Base-by-base conservation (phyloP, 177 flowering plant species). In the Tripterygium wilfordii region DNA sequence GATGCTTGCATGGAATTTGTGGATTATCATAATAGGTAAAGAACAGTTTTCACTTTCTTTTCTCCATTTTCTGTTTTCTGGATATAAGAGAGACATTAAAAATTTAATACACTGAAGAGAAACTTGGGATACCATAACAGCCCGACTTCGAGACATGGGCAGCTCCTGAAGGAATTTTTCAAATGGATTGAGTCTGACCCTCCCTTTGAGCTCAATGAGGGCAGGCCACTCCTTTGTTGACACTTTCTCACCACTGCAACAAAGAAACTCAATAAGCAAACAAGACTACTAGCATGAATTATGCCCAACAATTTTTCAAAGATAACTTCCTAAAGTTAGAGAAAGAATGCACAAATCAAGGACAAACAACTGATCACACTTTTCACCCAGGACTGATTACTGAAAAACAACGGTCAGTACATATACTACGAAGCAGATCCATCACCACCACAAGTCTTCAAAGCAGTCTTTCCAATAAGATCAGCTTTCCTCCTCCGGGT, bases 111-210 rank as follows among this genome's bases (percentile, higher is more conserved):
- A 45, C 42, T 15, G 20, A 29, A 62, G 62, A 27, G 10, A 42
- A 60, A 35, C 47, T 54, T 28, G 24, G 45, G 16, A 54, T 89
- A 94, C 99, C 99, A 94, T 94, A 61, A 88, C 68, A 36, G 97
- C 85, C 59, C 99, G 99, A 57, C 88, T 87, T 51, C 95, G 70
- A 30, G 99, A 85, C 75, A 70, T 67, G 5, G 72, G 95, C 49
- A 94, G 97, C 45, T 82, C 87, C 61, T 82, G 89, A 20, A 94
- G 72, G 49, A 87, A 94, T 66, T 90, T 90, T 44, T 75, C 88
- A 67, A 94, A 94, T 30, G 95, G 91, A 60, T 87, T 91, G 8
- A 83, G 71, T 72, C 81, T 78, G 30, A 94, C 99, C 67, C 96
- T 79, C 5, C 99, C 99, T 68, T 94, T 94, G 41, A 94, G 72